Evolutionary conservation across 331 rosid species (phyloP).

Genomic region (Quercus lobata): DNA sequence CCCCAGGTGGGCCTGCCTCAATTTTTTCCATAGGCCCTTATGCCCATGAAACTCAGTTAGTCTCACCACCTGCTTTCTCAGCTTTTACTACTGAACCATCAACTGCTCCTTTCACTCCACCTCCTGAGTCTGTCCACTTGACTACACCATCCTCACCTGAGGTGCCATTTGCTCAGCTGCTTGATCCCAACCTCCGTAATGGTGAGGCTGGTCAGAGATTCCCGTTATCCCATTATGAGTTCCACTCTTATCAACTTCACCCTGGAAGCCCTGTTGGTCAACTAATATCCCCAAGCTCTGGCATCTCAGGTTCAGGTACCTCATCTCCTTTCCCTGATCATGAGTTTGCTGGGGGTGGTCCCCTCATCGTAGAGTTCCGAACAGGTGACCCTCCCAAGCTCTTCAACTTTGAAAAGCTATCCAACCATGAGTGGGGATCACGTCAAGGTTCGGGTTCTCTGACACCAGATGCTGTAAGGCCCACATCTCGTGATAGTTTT

Average conservation of each 20-base stretch:
- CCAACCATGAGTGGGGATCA: slow-evolving; percentile 50
- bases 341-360: slow-evolving; percentile 35
- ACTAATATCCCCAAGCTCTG: slow-evolving; percentile 81
- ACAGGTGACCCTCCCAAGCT: slow-evolving; percentile 59
- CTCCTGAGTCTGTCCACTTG: slow-evolving; percentile 80
- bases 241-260: slow-evolving; percentile 80
- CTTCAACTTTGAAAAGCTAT: slow-evolving; percentile 54
- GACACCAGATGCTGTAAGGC: slow-evolving; percentile 55
- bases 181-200: slow-evolving; percentile 50
- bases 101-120: slow-evolving; percentile 95
- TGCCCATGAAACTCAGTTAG: slow-evolving; percentile 83
- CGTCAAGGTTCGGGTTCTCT: slow-evolving; percentile 58
- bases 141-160: slow-evolving; percentile 98
- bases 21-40: slow-evolving; percentile 94
- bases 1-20: slow-evolving; percentile 88
- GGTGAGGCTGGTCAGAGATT: slow-evolving; percentile 55
- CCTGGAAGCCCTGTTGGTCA: slow-evolving; percentile 91
- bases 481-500: slow-evolving; percentile 37
- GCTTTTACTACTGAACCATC: slow-evolving; percentile 85
- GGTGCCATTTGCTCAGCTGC: slow-evolving; percentile 93
- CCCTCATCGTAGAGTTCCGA: slow-evolving; percentile 45
- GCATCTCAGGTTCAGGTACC: slow-evolving; percentile 67
- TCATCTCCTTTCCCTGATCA: slow-evolving; percentile 72
- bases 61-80: slow-evolving; percentile 94
- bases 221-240: slow-evolving; percentile 72